Base-by-base conservation (phyloP, 1,284 basidiomycete genomes). In the Ceratobasidium sp. region DNA sequence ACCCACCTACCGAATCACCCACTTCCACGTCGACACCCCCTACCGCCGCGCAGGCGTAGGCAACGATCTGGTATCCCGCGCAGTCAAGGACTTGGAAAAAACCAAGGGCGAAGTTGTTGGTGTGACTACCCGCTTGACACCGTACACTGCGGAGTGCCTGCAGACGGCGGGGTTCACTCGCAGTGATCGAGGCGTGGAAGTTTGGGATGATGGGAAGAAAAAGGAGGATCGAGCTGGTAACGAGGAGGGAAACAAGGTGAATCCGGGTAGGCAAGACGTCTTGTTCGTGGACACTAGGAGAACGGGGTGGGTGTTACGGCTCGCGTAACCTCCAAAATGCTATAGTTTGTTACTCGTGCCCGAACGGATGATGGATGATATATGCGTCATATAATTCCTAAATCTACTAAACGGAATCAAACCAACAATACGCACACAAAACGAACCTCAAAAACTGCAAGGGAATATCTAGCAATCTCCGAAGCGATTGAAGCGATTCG, bases 1-100 rank as follows among this genome's bases (percentile, higher is more conserved):
- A 14, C 14, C 61, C 14, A 36, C 14, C 25, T 49, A 71, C 18
- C 56, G 56, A 25, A 36, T 71, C 11, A 38, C 67, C 28, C 33
- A 60, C 36, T 71, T 71, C 46, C 56, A 71, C 56, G 67, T 71
- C 46, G 67, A 71, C 33, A 18, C 56, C 3, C 67, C 67, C n/a
- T 71, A 71, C 40, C 67, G 67, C 16, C 67, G 6, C 23, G 33
- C 56, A 18, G 67, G 67, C 36, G 67, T 71, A 33, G 67, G 67
- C 7, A 33, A 60, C 21, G 67, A 71, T 44, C 48, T 71, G 11
- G 44, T 71, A 21, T 48, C 44, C 2, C 21, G 12, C 30, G 67
- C 28, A 6, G 16, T 46, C 33, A 38, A 71, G n/a, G 21, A 51
- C 25, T 49, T 60, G n/a, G 14, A 38, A 18, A 48, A 58, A 3